Evolutionary conservation across 148 eudicot species (phyloP).

Genomic region (Vaccinium corymbosum): DNA sequence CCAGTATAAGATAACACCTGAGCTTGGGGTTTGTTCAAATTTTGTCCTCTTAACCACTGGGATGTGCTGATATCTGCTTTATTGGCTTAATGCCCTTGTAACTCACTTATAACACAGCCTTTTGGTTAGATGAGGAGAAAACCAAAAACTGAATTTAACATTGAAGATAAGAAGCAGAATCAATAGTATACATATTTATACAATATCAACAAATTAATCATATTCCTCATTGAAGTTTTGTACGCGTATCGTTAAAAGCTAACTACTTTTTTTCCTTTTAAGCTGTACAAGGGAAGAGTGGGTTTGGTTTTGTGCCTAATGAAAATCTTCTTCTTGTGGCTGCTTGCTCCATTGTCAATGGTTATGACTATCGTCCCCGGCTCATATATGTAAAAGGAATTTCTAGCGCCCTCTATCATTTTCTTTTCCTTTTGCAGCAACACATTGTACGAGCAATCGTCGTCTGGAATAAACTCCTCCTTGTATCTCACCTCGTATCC

Average conservation of each 20-base stretch:
- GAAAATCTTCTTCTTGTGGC: slow-evolving; percentile 62
- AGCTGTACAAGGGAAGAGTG: slow-evolving; percentile 50
- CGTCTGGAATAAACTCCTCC: slow-evolving; percentile 77
- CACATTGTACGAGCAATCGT: slow-evolving; percentile 79
- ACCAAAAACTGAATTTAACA: not conserved
- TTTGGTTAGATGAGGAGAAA: not conserved
- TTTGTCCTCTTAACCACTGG: too few relatives aligned
- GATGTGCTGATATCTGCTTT: not conserved
- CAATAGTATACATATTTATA: not conserved
- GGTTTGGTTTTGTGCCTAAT: slow-evolving; percentile 52
- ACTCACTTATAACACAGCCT: not conserved
- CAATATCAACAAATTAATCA: not conserved
- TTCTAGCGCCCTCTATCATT: slow-evolving; percentile 42
- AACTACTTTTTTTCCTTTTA: not conserved
- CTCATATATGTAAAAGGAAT: slow-evolving; percentile 65
- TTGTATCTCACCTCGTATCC: slow-evolving; percentile 64
- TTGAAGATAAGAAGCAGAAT: not conserved
- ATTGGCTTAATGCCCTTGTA: not conserved
- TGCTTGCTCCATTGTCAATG: slow-evolving; percentile 41
- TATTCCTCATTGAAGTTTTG: not conserved
- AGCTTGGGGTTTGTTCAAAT: too few relatives aligned
- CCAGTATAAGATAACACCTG: too few relatives aligned
- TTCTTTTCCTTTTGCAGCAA: slow-evolving; percentile 55
- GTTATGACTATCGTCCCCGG: slow-evolving; percentile 72
- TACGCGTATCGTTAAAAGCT: not conserved